phyloP scores from a whole-genome alignment of 129 eudicot species.

The Dittrichia graveolens region DNA sequence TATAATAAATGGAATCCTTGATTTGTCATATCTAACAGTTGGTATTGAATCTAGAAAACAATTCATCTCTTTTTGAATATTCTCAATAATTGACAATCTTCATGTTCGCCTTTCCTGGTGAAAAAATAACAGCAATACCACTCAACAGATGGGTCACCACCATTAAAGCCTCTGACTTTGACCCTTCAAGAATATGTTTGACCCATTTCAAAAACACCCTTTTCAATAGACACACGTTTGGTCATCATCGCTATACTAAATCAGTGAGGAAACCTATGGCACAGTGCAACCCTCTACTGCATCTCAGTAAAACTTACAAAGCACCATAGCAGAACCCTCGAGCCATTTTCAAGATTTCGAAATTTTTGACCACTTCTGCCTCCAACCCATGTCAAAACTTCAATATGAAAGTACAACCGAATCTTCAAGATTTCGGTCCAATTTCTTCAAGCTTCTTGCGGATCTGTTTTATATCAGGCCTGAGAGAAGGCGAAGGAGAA shows the following conservation, averaged over 20 bases:
- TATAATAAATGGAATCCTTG: conserved; percentile 35
- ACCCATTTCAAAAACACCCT: conserved; percentile 36
- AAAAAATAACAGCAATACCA: conserved; percentile 28
- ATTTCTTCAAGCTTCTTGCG: conserved; percentile 74
- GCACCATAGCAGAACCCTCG: conserved; percentile 18
- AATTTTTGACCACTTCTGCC: conserved; percentile 23
- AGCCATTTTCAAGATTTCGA: conserved; percentile 19
- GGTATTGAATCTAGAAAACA: conserved; percentile 35
- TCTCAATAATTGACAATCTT: conserved; percentile 33
- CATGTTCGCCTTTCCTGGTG: conserved; percentile 37
- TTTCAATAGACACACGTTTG: conserved; percentile 18
- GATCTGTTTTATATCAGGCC: conserved; percentile 67
- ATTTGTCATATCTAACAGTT: conserved; percentile 42
- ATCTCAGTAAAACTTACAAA: conserved; percentile 32
- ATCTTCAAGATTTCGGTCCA: conserved; percentile 34
- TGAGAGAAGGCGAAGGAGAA: conserved; percentile 71
- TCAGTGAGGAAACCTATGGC: conserved; percentile 19
- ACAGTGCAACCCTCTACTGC: conserved; percentile 31
- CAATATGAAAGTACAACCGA: conserved; percentile 18
- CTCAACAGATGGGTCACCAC: conserved; percentile 25
- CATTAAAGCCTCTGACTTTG: conserved; percentile 31
- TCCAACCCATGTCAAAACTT: conserved; percentile 28
- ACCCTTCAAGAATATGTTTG: conserved; percentile 31
- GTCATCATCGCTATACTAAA: conserved; percentile 19
- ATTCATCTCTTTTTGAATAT: conserved; percentile 26